Evolutionary conservation across 169 alveolate species (phyloP).

Genomic region (Plasmodium inui): DNA sequence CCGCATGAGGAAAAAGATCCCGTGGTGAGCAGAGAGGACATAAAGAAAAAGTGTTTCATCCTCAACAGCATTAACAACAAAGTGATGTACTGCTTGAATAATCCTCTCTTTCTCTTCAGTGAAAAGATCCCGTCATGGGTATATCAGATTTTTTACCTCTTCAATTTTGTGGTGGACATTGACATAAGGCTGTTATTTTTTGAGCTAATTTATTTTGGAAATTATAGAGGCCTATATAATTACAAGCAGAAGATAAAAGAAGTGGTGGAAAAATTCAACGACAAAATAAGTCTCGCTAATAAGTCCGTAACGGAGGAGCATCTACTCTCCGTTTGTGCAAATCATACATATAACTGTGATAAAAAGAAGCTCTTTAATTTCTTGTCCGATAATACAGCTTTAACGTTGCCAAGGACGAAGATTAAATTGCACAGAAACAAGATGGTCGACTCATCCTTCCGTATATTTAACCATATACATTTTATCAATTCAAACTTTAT

Average conservation of each 20-base stretch:
- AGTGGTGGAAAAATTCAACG: constrained; percentile 75
- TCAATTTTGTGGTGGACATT: constrained; percentile 65
- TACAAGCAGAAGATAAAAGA: constrained; percentile 73
- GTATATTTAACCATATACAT: constrained; percentile 76
- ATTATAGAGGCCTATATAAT: constrained; percentile 75
- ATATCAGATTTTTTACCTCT: constrained; percentile 63
- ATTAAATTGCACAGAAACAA: constrained; percentile 61
- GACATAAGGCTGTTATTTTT: constrained; percentile 62
- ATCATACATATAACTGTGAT: constrained; percentile 63
- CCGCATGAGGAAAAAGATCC: neutral
- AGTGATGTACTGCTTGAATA: constrained; percentile 64
- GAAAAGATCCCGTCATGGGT: constrained; percentile 75
- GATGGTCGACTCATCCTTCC: constrained; percentile 53
- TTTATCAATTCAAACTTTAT: constrained; percentile 59
- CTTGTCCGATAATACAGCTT: constrained; percentile 45
- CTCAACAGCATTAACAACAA: constrained; percentile 70
- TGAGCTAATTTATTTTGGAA: constrained; percentile 64
- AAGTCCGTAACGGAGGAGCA: constrained; percentile 57
- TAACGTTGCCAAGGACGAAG: constrained; percentile 70
- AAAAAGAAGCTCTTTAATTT: constrained; percentile 65
- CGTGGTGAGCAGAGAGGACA: constrained; percentile 3
- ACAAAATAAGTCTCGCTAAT: constrained; percentile 44
- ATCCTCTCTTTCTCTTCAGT: constrained; percentile 68
- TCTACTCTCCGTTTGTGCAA: constrained; percentile 71
- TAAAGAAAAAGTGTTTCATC: constrained; percentile 43